These are phyloP conservation scores for Malassezia caprae DNA, from an alignment of 1,284 basidiomycete genomes.

Conservation along the genomic window DNA sequence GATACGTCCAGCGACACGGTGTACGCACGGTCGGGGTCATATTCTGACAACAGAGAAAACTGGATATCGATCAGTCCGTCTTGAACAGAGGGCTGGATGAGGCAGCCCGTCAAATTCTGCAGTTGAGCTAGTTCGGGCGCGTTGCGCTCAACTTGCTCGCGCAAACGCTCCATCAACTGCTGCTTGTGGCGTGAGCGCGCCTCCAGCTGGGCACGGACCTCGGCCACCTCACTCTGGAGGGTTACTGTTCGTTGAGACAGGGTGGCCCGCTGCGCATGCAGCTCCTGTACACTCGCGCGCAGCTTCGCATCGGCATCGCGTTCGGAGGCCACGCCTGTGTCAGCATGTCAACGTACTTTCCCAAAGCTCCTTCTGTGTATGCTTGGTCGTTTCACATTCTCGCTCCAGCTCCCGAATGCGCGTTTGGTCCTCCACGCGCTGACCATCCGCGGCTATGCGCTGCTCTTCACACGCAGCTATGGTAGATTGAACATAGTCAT, in stretches of 20 bases:
- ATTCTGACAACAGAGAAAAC: not conserved
- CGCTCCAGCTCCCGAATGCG: conserved; percentile 26
- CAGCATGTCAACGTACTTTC: conserved; percentile 17
- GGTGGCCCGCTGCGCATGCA: conserved; percentile 28
- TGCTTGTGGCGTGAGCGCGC: conserved; percentile 25
- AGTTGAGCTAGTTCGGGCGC: conserved; percentile 32
- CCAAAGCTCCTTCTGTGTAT: conserved; percentile 30
- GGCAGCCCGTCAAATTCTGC: conserved; percentile 27
- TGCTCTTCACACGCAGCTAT: conserved; percentile 31
- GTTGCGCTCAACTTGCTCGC: conserved; percentile 28
- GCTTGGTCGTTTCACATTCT: conserved; percentile 30
- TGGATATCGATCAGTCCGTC: not conserved
- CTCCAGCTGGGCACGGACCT: conserved; percentile 25
- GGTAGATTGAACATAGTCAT: conserved; percentile 29
- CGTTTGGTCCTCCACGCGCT: conserved; percentile 25
- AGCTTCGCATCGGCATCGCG: conserved; percentile 28
- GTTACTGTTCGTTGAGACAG: conserved; percentile 27
- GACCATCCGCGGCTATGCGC: conserved; percentile 27
- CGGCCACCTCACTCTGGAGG: conserved; percentile 28
- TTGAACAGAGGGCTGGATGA: conserved; percentile 18
- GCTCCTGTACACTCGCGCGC: conserved; percentile 24
- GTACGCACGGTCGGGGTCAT: conserved; percentile 14
- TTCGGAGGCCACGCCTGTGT: conserved; percentile 25
- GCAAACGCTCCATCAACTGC: conserved; percentile 21
- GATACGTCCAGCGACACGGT: conserved; percentile 15